phyloP scores from a whole-genome alignment of 495 filamentous ascomycete genomes.

The Aspergillus steynii region DNA sequence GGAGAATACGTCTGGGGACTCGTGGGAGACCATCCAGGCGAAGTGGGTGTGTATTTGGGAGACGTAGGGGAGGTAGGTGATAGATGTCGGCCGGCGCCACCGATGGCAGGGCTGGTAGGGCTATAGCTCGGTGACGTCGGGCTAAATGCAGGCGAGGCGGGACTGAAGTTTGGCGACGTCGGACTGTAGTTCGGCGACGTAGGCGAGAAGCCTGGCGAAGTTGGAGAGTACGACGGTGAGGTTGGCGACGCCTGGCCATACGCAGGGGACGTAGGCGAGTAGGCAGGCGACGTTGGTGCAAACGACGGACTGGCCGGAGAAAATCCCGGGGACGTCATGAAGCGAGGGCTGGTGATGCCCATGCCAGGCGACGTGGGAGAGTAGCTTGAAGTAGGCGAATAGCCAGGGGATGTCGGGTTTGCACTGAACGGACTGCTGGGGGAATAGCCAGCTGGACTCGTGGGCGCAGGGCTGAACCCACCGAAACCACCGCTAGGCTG shows the following conservation, averaged over 20 bases:
- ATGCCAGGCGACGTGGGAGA: constrained; percentile 65
- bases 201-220: constrained; percentile 80
- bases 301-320: constrained; percentile 72
- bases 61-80: constrained; percentile 73
- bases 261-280: constrained; percentile 79
- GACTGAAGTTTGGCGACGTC: constrained; percentile 62
- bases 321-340: constrained; percentile 53
- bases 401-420: constrained; percentile 74
- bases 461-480: constrained; percentile 63
- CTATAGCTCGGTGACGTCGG: constrained; percentile 66
- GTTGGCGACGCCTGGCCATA: constrained; percentile 65
- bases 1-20: constrained; percentile 74
- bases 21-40: constrained; percentile 68
- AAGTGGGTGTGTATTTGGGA: constrained; percentile 73
- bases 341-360: constrained; percentile 56
- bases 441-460: constrained; percentile 68
- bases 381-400: constrained; percentile 72
- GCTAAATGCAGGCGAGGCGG: constrained; percentile 59
- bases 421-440: constrained; percentile 78
- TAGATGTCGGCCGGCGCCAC: constrained; percentile 44
- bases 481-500: constrained; percentile 50
- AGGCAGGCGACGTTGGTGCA: constrained; percentile 74
- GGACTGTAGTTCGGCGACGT: constrained; percentile 66
- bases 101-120: constrained; percentile 64
- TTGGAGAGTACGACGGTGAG: constrained; percentile 76